Evolutionary conservation across 352 stramenopile genomes (phyloP), one percentile per base, ranked within the genome.

Genomic region (Pythium utonaiense): DNA sequence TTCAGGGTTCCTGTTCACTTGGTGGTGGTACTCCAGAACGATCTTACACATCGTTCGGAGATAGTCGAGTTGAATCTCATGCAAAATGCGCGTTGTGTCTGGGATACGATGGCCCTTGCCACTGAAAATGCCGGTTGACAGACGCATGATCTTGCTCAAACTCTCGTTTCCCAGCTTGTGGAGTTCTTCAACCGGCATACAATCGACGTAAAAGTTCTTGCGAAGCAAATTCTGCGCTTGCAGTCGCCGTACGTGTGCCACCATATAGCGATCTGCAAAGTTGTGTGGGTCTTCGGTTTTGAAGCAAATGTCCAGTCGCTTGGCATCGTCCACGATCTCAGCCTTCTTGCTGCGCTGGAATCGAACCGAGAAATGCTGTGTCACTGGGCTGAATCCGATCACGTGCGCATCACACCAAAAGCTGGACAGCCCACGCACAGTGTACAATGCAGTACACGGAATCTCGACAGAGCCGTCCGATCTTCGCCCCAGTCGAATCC

Each of bases 11-110:
- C 80, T 71, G 0, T 70, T 59, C 1, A 64, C 38, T 52, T 76
- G 58, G 33, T 91, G 79, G 36, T 95, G 83, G 27, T 71, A 86
- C n/a, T 92, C 80, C 28, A 98, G 91, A 3, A 97, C 75, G 30
- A 98, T 91, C 53, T 83, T 84, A 72, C 96, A 96, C 88, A 98
- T 97, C 8, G 89, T 89, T 12, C 93, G 85, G 38, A 96, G 64
- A 66, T 96, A 98, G 52, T 96, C 90, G 0, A 96, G 71, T 62
- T 95, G 91, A 42, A 97, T 90, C 62, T 98, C 88, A 21, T 93
- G 75, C 13, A 97, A 53, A 14, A 97, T 70, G 0, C 73, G 78
- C 16, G 83, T 80, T 3, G 87, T 92, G 45, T 95, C 84, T 2
- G 85, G 85, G 22, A 89, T 78, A 0, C 78, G 77, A 55, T 80